Conservation (phyloP, 805 yeast species). For the Lachancea meyersii region DNA sequence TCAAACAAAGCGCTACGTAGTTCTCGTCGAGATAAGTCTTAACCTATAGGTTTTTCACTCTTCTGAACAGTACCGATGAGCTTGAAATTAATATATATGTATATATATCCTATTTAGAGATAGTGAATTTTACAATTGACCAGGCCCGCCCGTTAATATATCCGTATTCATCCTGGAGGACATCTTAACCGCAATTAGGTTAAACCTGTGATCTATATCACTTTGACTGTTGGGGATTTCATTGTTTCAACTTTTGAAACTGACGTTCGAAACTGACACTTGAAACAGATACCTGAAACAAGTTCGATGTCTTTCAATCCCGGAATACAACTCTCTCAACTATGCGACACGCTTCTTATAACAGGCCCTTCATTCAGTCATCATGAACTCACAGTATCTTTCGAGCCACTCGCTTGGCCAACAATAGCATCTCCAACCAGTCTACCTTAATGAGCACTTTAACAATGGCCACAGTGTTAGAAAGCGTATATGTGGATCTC, state of each 20-base stretch:
- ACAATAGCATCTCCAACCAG: not conserved
- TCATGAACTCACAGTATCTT: not conserved
- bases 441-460: not conserved
- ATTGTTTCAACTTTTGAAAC: not conserved
- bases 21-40: too few species aligned
- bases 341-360: not conserved
- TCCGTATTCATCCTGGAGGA: too few species aligned
- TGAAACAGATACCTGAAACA: not conserved
- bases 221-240: too few species aligned
- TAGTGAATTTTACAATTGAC: too few species aligned
- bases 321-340: not conserved
- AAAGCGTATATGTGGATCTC: slow-evolving; percentile 9
- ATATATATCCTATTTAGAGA: too few species aligned
- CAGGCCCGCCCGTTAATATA: too few species aligned
- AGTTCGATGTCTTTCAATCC: not conserved
- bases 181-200: too few species aligned
- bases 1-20: too few species aligned
- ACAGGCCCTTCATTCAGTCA: not conserved
- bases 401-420: not conserved
- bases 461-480: slow-evolving; percentile 7
- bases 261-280: not conserved
- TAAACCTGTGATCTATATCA: not conserved
- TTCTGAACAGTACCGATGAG: too few species aligned
- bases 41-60: too few species aligned
- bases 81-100: too few species aligned